phyloP scores from a whole-genome alignment of 2,329 filamentous ascomycete genomes.

The Cladorrhinum sp. region DNA sequence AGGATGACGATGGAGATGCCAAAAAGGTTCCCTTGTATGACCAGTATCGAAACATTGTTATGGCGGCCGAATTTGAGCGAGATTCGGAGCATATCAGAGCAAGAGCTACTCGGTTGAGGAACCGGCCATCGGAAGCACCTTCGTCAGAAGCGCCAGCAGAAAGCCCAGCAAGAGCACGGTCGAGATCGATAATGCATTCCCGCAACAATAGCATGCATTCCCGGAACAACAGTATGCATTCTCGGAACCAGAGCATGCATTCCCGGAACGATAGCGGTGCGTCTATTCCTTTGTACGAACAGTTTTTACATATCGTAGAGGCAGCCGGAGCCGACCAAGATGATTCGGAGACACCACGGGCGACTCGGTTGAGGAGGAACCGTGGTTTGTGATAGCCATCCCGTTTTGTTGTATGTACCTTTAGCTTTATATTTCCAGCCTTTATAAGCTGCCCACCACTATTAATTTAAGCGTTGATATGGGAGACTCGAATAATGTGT shows the following conservation, averaged over 20 bases:
- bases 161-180: background rate
- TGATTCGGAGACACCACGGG: background rate
- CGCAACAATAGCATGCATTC: background rate
- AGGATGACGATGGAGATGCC: background rate
- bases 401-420: background rate
- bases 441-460: background rate
- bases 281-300: background rate
- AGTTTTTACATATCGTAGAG: background rate
- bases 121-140: background rate
- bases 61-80: background rate
- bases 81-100: background rate
- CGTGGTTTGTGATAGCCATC: background rate
- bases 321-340: background rate
- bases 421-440: background rate
- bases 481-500: background rate
- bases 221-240: background rate
- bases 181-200: background rate
- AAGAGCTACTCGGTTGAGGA: background rate
- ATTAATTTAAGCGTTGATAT: background rate
- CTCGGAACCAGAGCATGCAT: background rate
- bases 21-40: background rate
- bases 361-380: background rate
- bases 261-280: background rate
- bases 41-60: background rate
- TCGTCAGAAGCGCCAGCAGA: background rate